A percentile compares a stretch with the other conserved stretches of the same genome.
Conservation (phyloP, 176 grass and related monocot genomes). For the Lolium rigidum region DNA sequence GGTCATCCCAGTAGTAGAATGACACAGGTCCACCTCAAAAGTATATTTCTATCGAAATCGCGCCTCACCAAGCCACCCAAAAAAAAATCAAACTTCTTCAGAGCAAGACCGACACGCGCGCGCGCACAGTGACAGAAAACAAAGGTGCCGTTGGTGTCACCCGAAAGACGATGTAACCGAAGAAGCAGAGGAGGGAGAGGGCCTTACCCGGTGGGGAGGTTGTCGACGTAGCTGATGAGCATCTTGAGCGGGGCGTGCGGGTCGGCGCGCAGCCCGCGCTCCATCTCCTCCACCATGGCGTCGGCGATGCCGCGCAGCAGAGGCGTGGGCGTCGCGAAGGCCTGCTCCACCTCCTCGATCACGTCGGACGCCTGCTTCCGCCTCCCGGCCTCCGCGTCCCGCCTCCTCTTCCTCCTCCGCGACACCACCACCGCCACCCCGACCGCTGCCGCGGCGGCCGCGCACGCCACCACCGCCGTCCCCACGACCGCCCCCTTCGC, state of each 20-base stretch:
- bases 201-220: constrained; percentile 85
- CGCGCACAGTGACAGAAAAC: not conserved
- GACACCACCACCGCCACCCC: constrained; percentile 61
- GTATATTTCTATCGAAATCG: constrained; percentile 34
- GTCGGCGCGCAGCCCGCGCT: constrained; percentile 71
- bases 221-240: constrained; percentile 92
- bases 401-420: constrained; percentile 36
- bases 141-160: not conserved
- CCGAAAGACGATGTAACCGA: not conserved
- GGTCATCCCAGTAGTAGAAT: not conserved
- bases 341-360: constrained; percentile 71
- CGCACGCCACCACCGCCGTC: constrained; percentile 66
- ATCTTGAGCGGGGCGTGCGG: constrained; percentile 73
- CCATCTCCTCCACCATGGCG: constrained; percentile 94
- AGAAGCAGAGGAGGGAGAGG: constrained; percentile 1
- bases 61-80: not conserved
- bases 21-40: constrained; percentile 13
- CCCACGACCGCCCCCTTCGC: constrained; percentile 60
- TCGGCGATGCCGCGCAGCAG: constrained; percentile 82
- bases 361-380: constrained; percentile 46
- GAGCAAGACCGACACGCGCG: not conserved
- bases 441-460: constrained; percentile 67
- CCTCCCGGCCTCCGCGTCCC: constrained; percentile 43
- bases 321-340: constrained; percentile 63
- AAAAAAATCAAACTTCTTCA: not conserved